Conservation (phyloP, 352 stramenopile genomes). For the Phytophthora sp. region DNA sequence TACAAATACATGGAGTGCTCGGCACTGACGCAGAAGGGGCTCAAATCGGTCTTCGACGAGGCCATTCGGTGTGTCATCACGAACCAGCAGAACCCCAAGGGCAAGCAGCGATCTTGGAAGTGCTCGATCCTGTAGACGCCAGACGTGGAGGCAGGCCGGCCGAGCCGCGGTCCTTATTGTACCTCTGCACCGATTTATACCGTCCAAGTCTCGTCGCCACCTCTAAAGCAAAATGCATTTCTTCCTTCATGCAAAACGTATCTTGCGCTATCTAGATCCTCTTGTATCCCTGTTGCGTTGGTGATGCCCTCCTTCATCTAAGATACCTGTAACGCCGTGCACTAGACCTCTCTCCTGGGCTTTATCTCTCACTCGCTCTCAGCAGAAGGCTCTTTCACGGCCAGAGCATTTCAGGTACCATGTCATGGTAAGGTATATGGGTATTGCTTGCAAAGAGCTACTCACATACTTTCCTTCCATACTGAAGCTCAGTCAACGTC, state of each 20-base stretch:
- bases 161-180: constrained; percentile 10
- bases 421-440: too few relatives aligned
- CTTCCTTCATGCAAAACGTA: too few relatives aligned
- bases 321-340: too few relatives aligned
- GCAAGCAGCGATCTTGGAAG: constrained; percentile 41
- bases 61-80: constrained; percentile 91
- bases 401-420: too few relatives aligned
- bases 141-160: constrained; percentile 4
- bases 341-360: too few relatives aligned
- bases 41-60: constrained; percentile 95
- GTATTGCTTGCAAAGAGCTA: too few relatives aligned
- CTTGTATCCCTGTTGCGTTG: too few relatives aligned
- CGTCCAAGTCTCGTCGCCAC: background rate
- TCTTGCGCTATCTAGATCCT: too few relatives aligned
- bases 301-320: too few relatives aligned
- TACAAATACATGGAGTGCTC: constrained; percentile 95
- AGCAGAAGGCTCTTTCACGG: too few relatives aligned
- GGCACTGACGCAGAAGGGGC: constrained; percentile 92
- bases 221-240: constrained; percentile 4
- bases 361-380: too few relatives aligned
- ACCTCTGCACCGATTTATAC: constrained; percentile 15
- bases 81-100: constrained; percentile 79
- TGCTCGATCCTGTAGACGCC: constrained; percentile 74
- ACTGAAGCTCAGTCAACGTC: background rate
- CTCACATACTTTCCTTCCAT: too few relatives aligned